Conservation (phyloP, 129 eudicot genomes). For the Oenanthe sinensis region DNA sequence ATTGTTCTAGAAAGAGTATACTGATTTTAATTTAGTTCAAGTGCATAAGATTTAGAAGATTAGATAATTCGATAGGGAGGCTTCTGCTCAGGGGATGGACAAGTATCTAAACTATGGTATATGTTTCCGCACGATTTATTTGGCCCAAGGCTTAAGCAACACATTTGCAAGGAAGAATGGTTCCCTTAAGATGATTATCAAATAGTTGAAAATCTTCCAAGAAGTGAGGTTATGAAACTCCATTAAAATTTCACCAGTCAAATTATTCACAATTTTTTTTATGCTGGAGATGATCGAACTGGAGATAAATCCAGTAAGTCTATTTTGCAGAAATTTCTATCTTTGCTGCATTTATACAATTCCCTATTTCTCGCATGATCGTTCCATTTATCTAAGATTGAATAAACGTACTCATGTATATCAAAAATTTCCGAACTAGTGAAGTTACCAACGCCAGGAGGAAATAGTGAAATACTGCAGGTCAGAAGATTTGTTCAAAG, state of each 20-base stretch:
- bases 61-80: slow-evolving; percentile 54
- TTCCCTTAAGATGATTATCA: slow-evolving; percentile 55
- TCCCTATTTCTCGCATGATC: slow-evolving; percentile 51
- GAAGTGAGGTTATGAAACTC: slow-evolving; percentile 54
- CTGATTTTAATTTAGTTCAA: slow-evolving; percentile 61
- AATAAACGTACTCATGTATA: too few relatives aligned
- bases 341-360: slow-evolving; percentile 44
- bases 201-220: slow-evolving; percentile 64
- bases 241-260: slow-evolving; percentile 58
- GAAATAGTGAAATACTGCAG: too few relatives aligned
- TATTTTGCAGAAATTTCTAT: slow-evolving; percentile 65
- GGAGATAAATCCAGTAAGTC: slow-evolving; percentile 51
- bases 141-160: slow-evolving; percentile 63
- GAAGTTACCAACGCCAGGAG: slow-evolving; percentile 55
- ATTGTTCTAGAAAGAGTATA: slow-evolving; percentile 43
- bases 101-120: slow-evolving; percentile 51
- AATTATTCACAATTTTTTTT: slow-evolving; percentile 54
- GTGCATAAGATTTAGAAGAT: slow-evolving; percentile 66
- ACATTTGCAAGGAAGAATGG: slow-evolving; percentile 56
- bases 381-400: too few relatives aligned
- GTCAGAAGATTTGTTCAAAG: too few relatives aligned
- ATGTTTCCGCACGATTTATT: slow-evolving; percentile 65
- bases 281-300: slow-evolving; percentile 34
- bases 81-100: slow-evolving; percentile 66
- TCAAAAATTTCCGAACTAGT: slow-evolving; percentile 55